Base-by-base conservation (phyloP, 768 basidiomycete genomes). In the Kwoniella sp. region DNA sequence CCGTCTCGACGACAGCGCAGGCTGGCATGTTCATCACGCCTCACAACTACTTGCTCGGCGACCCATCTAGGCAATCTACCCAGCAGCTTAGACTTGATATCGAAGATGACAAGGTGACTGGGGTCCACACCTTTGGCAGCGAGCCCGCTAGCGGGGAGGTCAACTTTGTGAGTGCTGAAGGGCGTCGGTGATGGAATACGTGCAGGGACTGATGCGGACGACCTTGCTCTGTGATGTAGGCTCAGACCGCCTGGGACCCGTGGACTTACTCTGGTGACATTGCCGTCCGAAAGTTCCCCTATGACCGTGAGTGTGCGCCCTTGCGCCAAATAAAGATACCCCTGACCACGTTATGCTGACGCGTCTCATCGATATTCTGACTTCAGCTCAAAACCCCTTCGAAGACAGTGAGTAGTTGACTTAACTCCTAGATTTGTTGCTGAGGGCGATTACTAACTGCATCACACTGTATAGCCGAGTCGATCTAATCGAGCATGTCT, bases 51-150 rank as follows among this genome's bases (percentile, higher is more conserved):
- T 70, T 79, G 50, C 22, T 57, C 28, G 23, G 31, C 23, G 73
- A 80, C 51, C 74, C 80, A 2, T 73, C 75, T 11, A 68, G 72
- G 15, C 66, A 69, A n/a, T 68, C 78, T 12, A 60, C 60, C 13
- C 79, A 81, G 57, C 67, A 68, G 61, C 54, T 78, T 41, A 71
- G 78, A 8, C 70, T 81, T 63, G 67, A 72, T 61, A 79, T 77
- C 68, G 67, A 68, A 55, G 54, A 48, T 26, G 65, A 61, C 28
- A 63, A 67, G 0, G 68, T 65, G 1, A 61, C 61, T 0, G 68
- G 70, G 12, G 68, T 74, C 0, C 52, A 67, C 51, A 71, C 65
- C 0, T 74, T 74, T 45, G 73, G 68, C 31, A 52, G 52, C 9
- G 37, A 67, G 47, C 29, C 31, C 8, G 57, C 61, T 9, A 55